Evolutionary conservation across 1,139 yeast species (phyloP).

Genomic region (Scheffersomyces cryptocercus): DNA sequence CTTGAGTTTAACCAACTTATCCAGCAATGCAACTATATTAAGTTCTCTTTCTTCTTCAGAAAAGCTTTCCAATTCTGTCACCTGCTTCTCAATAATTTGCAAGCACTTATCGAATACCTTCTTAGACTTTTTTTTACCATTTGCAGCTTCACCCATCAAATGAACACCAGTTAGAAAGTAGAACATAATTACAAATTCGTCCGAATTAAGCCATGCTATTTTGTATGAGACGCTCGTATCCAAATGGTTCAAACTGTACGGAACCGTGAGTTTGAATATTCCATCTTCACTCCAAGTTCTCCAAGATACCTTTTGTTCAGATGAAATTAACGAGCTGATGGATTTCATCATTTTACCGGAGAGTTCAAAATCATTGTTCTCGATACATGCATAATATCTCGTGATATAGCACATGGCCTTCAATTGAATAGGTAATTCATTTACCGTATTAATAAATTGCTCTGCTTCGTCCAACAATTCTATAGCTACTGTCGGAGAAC

Average conservation of each 20-base stretch:
- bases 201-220: slow-evolving; percentile 41
- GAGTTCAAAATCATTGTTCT: slow-evolving; percentile 21
- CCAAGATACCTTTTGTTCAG: slow-evolving; percentile 22
- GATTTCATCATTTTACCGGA: slow-evolving; percentile 22
- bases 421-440: slow-evolving; percentile 27
- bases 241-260: background rate
- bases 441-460: slow-evolving; percentile 1
- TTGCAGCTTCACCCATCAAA: slow-evolving; percentile 31
- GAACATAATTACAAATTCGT: slow-evolving; percentile 41
- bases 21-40: slow-evolving; percentile 19
- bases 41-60: slow-evolving; percentile 11
- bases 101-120: slow-evolving; percentile 38
- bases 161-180: slow-evolving; percentile 44
- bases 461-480: slow-evolving; percentile 16
- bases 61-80: slow-evolving; percentile 16
- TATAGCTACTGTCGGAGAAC: slow-evolving; percentile 23
- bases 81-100: slow-evolving; percentile 29
- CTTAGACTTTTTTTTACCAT: slow-evolving; percentile 30
- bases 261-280: slow-evolving; percentile 14
- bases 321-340: slow-evolving; percentile 26
- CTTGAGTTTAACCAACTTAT: slow-evolving; percentile 20
- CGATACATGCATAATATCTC: slow-evolving; percentile 23
- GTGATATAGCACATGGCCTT: slow-evolving; percentile 27
- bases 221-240: slow-evolving; percentile 9
- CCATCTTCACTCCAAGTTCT: slow-evolving; percentile 29